These are phyloP conservation scores for Davidsoniella neocaledoniae DNA, from an alignment of 2,329 filamentous ascomycete genomes.

Conservation along the genomic window DNA sequence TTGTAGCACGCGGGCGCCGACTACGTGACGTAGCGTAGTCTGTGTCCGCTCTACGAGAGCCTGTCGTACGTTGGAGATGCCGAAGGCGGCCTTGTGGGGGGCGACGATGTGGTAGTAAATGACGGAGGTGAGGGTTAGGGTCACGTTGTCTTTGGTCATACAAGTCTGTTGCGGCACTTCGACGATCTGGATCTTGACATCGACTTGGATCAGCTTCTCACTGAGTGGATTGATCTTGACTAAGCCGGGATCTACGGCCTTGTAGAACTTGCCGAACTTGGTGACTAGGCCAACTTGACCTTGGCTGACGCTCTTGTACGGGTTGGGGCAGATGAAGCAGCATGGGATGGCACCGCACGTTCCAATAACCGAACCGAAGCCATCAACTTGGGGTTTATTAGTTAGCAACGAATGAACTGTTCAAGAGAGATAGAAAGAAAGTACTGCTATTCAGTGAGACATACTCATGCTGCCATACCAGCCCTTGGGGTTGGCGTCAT, in stretches of 20 bases:
- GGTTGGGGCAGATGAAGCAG: constrained; percentile 85
- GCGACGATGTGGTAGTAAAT: constrained; percentile 98
- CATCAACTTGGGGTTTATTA: constrained; percentile 38
- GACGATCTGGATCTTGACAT: constrained; percentile 98
- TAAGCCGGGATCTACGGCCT: constrained; percentile 88
- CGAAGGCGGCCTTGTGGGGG: constrained; percentile 93
- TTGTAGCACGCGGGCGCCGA: constrained; percentile 86
- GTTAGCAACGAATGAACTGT: background rate
- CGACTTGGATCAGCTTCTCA: constrained; percentile 76
- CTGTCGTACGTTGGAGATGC: constrained; percentile 84
- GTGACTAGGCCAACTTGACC: constrained; percentile 92
- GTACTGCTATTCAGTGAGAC: constrained; percentile 19
- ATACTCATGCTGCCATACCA: constrained; percentile 83
- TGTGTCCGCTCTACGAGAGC: constrained; percentile 97
- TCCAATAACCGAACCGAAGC: constrained; percentile 58
- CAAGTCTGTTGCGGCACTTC: constrained; percentile 92
- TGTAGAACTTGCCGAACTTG: constrained; percentile 88
- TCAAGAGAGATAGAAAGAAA: background rate
- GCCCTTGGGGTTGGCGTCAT: constrained; percentile 54
- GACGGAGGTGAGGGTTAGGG: constrained; percentile 79
- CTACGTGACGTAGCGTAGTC: constrained; percentile 90
- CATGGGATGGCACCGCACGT: constrained; percentile 75
- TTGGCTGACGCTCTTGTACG: constrained; percentile 81
- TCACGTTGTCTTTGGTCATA: constrained; percentile 99
- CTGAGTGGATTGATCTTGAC: constrained; percentile 95